Base-by-base conservation (phyloP, 2,329 filamentous ascomycete species). In the Penicillium crustosum region DNA sequence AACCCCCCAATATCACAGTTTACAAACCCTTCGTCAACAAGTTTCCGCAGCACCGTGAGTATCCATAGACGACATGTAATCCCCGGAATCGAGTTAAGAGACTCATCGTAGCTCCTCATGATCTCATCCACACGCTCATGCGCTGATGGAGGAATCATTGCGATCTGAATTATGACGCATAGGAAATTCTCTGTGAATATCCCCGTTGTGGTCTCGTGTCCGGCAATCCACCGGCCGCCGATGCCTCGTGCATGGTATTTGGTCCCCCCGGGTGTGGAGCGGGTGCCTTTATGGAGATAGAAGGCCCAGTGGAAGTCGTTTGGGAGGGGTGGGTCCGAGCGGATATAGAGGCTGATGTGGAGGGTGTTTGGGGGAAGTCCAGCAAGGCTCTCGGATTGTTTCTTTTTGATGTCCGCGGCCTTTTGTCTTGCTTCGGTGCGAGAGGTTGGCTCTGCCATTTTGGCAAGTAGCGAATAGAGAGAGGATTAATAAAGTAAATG, bases 231-330 rank as follows among this genome's bases (percentile, higher is more conserved):
- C 1, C 53, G 36, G 13, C 33, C 49, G 9, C 42, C 39, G 7
- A 53, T 47, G 41, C 55, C 55, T 13, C 48, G 35, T 5, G 55
- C 45, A 21, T 61, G 50, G 50, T 60, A 61, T 42, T 60, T 59
- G 5, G 13, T 42, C 4, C 57, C 60, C 2, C 50, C 47, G 7
- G 53, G 44, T n/a, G 29, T 25, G 17, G 41, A 9, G 33, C 25
- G 41, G 2, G 36, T 42, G 9, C 47, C 49, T 6, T 49, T 25
- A 33, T 61, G 53, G 8, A 61, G 49, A 48, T 61, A 61, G 38
- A 52, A 51, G 23, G 49, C 57, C 57, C 59, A 61, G 42, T 61
- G 57, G 19, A 59, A 61, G 42, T 61, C 59, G 35, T 58, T 55
- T 21, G 36, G 45, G 31, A 48, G 25, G 2, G 54, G 54, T 15